Evolutionary conservation across 164 flowering plant species (phyloP), one percentile per base, ranked within the genome.

Genomic region (Stephania yunnanensis): DNA sequence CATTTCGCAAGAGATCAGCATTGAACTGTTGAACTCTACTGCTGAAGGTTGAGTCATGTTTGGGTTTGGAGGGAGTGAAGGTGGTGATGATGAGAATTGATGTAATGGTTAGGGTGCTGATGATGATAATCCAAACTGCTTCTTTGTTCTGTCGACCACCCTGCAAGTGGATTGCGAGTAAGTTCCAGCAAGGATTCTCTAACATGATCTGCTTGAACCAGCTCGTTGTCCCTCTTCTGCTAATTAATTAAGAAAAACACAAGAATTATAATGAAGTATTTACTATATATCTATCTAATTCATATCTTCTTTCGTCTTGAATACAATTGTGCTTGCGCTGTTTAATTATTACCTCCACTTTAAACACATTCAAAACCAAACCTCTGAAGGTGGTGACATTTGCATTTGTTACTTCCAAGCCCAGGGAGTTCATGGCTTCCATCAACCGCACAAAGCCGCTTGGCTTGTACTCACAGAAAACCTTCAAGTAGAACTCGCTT

Each of bases 401-500:
- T 25, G 87, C 95, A 78, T 89, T 87, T 45, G 86, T 89, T 0
- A 93, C 94, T 84, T 91, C 99, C 15, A 95, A 78, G 42, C 97
- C 98, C 3, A 93, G 79, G 36, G 92, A 82, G 80, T 82, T 84
- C 82, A 95, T 74, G 66, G 91, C 95, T 83, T 92, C 95, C 94
- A 93, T 83, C 79, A 95, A 73, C 78, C 89, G 90, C 75, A 85
- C 88, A 79, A 95, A 95, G 7, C 97, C 94, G 1, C 94, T 92
- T 0, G 83, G 81, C 82, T 81, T 92, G 76, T 89, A 87, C 86
- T 95, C 98, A 25, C 92, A 87, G 42, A 91, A 84, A 7, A 95
- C 86, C 83, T 88, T 92, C 2, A 95, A 85, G 75, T 80, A 90
- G 83, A 90, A 89, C 84, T 86, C 90, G 64, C 88, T 88, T 20